Evolutionary conservation across 208 protist species (phyloP).

Genomic region (Trypanosoma cruzi): DNA sequence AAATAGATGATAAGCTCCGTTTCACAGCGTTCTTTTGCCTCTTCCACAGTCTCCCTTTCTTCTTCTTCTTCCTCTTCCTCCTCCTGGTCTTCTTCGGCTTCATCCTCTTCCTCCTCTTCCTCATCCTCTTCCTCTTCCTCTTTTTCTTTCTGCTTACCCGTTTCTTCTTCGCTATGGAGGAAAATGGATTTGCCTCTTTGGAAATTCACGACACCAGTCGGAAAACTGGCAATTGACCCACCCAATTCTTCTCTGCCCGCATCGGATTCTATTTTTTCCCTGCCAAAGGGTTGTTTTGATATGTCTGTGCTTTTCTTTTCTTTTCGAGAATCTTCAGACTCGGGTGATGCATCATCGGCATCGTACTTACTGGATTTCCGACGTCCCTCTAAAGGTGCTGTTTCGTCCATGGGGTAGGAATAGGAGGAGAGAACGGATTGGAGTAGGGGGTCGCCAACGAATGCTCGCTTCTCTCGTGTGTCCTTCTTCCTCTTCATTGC

Average conservation of each 20-base stretch:
- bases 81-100: constrained; percentile 12
- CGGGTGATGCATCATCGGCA: background rate
- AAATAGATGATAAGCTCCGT: constrained; percentile 59
- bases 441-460: no score
- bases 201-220: background rate
- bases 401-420: background rate
- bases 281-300: background rate
- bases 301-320: background rate
- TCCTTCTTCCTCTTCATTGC: constrained; percentile 24
- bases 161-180: background rate
- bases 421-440: background rate
- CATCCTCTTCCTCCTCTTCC: constrained; percentile 19
- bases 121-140: constrained; percentile 19
- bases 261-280: background rate
- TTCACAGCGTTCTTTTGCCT: constrained; percentile 61
- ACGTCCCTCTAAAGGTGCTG: background rate
- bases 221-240: background rate
- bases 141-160: no score
- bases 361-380: background rate
- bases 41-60: constrained; percentile 57
- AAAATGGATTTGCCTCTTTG: background rate
- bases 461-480: background rate
- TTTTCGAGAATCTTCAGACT: background rate
- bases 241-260: background rate
- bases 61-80: constrained; percentile 37